Percentiles rank a stretch among this genome's conserved stretches.
Conservation (phyloP, 257 asterid species). For the Agastache rugosa region DNA sequence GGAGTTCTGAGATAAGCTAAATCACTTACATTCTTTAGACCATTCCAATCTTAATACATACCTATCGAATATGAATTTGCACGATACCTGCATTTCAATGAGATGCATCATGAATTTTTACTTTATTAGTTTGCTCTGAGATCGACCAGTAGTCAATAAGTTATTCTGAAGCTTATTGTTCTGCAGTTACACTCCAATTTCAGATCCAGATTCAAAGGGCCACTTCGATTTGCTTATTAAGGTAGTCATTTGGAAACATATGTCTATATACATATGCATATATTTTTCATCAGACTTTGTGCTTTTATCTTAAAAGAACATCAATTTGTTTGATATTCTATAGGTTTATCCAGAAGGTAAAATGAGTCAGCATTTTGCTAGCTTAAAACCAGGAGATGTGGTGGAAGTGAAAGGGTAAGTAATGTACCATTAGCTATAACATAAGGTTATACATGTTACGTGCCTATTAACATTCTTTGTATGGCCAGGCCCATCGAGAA, state of each 20-base stretch:
- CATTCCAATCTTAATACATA: constrained; percentile 25
- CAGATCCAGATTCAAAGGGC: constrained; percentile 89
- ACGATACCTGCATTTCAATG: constrained; percentile 6
- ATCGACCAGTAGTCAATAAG: constrained; percentile 15
- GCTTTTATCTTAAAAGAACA: constrained; percentile 7
- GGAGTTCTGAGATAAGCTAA: constrained; percentile 21
- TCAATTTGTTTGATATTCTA: constrained; percentile 32
- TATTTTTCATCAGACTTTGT: constrained; percentile 4
- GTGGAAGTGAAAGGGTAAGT: constrained; percentile 95
- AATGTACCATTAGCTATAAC: constrained; percentile 27
- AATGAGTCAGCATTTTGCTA: constrained; percentile 98
- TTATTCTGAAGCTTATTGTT: constrained; percentile 42
- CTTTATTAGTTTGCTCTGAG: constrained; percentile 28
- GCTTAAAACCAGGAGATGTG: constrained; percentile 91
- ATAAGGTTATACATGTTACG: constrained; percentile 9
- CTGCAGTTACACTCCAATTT: constrained; percentile 95
- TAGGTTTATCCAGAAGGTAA: constrained; percentile 98
- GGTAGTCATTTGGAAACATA: constrained; percentile 49
- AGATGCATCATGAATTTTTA: constrained; percentile 36
- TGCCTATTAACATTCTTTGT: constrained; percentile 33
- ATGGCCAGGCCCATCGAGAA: constrained; percentile 88
- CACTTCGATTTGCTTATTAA: constrained; percentile 89
- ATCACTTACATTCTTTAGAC: constrained; percentile 19
- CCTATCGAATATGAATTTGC: constrained; percentile 24
- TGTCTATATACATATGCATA: constrained; percentile 7